Evolutionary conservation across 306 rosid species (phyloP).

Genomic region (Quercus dentata): DNA sequence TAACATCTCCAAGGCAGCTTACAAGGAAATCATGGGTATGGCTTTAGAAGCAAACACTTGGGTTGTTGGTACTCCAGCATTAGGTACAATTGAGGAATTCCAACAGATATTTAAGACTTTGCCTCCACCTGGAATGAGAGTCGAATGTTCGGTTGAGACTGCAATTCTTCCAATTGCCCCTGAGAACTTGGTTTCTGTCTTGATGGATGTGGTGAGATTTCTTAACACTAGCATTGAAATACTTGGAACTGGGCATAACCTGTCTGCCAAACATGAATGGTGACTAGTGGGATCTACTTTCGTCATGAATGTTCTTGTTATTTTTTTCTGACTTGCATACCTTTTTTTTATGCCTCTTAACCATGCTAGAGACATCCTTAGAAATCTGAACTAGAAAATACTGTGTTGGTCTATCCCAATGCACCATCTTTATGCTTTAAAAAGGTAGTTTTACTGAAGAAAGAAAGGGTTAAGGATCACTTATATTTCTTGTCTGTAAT

Average conservation of each 20-base stretch:
- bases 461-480: too few relatives aligned
- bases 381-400: background rate
- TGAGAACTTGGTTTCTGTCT: background rate
- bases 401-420: background rate
- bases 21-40: constrained; percentile 20
- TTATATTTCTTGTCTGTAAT: background rate
- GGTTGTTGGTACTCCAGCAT: constrained; percentile 2
- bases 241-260: background rate
- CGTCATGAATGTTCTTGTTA: too few relatives aligned
- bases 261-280: background rate
- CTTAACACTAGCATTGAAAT: background rate
- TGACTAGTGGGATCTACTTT: background rate
- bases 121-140: constrained; percentile 15
- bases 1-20: constrained; percentile 26
- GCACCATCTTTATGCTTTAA: background rate
- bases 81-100: constrained; percentile 22
- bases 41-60: constrained; percentile 19
- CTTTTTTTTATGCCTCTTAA: too few relatives aligned
- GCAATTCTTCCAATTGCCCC: background rate
- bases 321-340: too few relatives aligned
- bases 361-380: background rate
- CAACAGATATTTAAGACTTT: constrained; percentile 15
- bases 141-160: constrained; percentile 5
- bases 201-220: constrained; percentile 26
- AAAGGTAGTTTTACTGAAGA: too few relatives aligned